phyloP scores from a whole-genome alignment of 805 yeast genomes.

The Wickerhamiella allomyrinae region DNA sequence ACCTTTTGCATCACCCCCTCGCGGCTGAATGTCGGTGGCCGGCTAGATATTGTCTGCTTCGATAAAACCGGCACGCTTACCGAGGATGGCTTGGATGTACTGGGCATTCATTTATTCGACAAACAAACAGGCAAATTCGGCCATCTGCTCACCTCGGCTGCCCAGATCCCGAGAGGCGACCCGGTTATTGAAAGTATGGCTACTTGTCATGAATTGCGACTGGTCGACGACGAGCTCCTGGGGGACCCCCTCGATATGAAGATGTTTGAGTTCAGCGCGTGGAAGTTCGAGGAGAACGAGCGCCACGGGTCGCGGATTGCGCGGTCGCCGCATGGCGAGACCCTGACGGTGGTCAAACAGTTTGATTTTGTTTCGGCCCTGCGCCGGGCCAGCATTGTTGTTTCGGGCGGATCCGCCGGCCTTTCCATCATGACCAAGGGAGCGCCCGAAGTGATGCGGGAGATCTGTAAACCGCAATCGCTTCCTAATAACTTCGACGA shows the following conservation, averaged over 20 bases:
- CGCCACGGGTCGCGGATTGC: constrained; percentile 10
- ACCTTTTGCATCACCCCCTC: constrained; percentile 91
- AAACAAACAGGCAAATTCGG: constrained; percentile 13
- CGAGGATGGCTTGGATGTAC: constrained; percentile 87
- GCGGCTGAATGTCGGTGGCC: constrained; percentile 91
- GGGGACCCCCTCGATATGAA: constrained; percentile 92
- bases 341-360: constrained; percentile 34
- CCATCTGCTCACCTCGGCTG: constrained; percentile 7
- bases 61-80: constrained; percentile 97
- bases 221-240: constrained; percentile 61
- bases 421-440: constrained; percentile 68
- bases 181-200: constrained; percentile 29
- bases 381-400: constrained; percentile 82
- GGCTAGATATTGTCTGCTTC: constrained; percentile 76
- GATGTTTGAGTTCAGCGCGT: constrained; percentile 81
- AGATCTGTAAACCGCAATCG: constrained; percentile 55
- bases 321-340: constrained; percentile 4
- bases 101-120: constrained; percentile 38
- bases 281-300: constrained; percentile 60
- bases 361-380: constrained; percentile 77
- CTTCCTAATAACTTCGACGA: constrained; percentile 66
- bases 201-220: constrained; percentile 76
- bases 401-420: constrained; percentile 28
- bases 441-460: constrained; percentile 87
- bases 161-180: constrained; percentile 8